Conservation (phyloP, 805 yeast species). For the Pichia heedii region DNA sequence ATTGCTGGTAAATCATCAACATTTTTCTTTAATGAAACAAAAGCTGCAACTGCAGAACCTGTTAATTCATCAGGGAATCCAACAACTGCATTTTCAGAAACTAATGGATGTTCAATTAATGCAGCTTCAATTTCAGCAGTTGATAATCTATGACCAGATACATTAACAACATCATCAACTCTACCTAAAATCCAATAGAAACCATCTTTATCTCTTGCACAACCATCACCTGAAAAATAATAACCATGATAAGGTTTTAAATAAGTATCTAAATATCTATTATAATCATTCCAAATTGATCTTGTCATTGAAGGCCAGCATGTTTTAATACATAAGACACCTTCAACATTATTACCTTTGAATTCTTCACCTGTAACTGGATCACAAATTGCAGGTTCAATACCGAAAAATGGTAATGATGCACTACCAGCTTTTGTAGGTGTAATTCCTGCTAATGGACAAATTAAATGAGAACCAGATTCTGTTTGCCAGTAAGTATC, state of each 20-base stretch:
- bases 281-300: conserved; percentile 70
- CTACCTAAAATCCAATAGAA: conserved; percentile 81
- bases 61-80: conserved; percentile 78
- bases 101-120: conserved; percentile 57
- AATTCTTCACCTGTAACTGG: conserved; percentile 67
- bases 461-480: conserved; percentile 70
- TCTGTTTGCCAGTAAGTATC: conserved; percentile 92
- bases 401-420: conserved; percentile 77
- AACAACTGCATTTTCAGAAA: conserved; percentile 76
- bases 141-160: conserved; percentile 79
- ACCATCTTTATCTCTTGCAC: conserved; percentile 77
- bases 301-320: conserved; percentile 87
- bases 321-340: conserved; percentile 62
- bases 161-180: conserved; percentile 84
- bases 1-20: conserved; percentile 41
- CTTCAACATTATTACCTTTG: conserved; percentile 63
- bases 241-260: conserved; percentile 72
- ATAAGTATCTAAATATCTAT: conserved; percentile 72
- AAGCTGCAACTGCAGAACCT: conserved; percentile 81
- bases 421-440: conserved; percentile 85
- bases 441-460: conserved; percentile 68
- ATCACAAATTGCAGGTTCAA: conserved; percentile 63
- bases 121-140: conserved; percentile 87
- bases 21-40: conserved; percentile 56
- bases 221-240: conserved; percentile 87